These are phyloP conservation scores for Liquidambar formosana DNA, from an alignment of 164 flowering plant genomes.

Conservation along the genomic window DNA sequence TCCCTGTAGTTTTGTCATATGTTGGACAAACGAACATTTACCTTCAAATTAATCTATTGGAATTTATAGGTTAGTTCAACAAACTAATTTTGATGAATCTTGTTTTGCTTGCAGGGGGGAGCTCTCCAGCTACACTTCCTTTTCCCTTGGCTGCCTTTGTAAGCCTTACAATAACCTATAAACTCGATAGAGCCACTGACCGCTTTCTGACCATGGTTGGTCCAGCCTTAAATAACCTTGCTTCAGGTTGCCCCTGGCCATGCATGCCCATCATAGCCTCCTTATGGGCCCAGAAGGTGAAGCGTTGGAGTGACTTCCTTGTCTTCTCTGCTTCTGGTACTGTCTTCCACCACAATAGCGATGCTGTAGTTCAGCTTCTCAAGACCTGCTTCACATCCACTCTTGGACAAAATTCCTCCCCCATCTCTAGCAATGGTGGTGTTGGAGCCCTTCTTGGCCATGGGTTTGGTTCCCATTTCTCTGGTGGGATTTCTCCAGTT, in stretches of 20 bases:
- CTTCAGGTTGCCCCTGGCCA: constrained; percentile 98
- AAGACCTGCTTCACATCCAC: constrained; percentile 83
- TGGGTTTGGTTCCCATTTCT: constrained; percentile 75
- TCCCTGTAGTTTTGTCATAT: not conserved
- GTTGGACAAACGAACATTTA: not conserved
- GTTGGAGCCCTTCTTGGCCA: constrained; percentile 92
- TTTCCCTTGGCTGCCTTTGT: constrained; percentile 92
- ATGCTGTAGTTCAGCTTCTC: constrained; percentile 92
- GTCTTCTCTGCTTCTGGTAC: constrained; percentile 87
- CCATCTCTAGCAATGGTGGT: constrained; percentile 61
- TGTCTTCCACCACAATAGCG: constrained; percentile 82
- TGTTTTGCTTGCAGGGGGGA: constrained; percentile 56
- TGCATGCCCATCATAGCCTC: constrained; percentile 95
- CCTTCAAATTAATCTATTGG: not conserved
- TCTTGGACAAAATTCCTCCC: constrained; percentile 53
- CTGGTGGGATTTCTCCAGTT: constrained; percentile 80
- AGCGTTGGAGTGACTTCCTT: constrained; percentile 91
- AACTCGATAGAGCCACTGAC: constrained; percentile 76
- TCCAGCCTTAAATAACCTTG: constrained; percentile 79
- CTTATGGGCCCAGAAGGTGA: constrained; percentile 94
- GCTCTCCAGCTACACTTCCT: constrained; percentile 80
- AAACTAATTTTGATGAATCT: constrained; percentile 2
- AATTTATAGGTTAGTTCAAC: not conserved
- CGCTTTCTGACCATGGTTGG: constrained; percentile 75
- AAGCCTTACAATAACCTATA: constrained; percentile 94